These are phyloP conservation scores for Monosporascus sp. DNA, from an alignment of 2,329 filamentous ascomycete genomes.

Conservation along the genomic window DNA sequence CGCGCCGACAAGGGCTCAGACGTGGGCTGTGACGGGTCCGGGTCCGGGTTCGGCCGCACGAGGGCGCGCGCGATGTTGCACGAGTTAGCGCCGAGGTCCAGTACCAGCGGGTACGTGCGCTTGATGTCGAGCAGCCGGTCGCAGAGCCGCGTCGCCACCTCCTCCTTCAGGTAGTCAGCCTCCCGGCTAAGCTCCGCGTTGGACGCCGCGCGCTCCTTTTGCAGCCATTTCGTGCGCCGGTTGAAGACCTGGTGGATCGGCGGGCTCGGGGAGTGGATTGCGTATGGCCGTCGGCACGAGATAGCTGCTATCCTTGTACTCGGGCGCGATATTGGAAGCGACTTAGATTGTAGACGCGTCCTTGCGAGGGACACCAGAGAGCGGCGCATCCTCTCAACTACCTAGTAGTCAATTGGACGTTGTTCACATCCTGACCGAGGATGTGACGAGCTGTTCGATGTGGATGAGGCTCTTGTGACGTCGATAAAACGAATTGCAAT, in stretches of 20 bases:
- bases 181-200: slow-evolving; percentile 67
- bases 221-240: slow-evolving; percentile 76
- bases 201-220: slow-evolving; percentile 78
- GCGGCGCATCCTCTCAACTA: slow-evolving; percentile 22
- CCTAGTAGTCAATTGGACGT: slow-evolving; percentile 6
- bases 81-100: slow-evolving; percentile 92
- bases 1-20: slow-evolving; percentile 63
- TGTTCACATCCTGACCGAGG: slow-evolving; percentile 18
- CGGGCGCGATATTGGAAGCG: neutral
- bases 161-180: slow-evolving; percentile 89
- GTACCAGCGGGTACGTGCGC: slow-evolving; percentile 72
- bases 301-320: slow-evolving; percentile 6
- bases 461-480: slow-evolving; percentile 5
- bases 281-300: slow-evolving; percentile 54
- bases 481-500: slow-evolving; percentile 3
- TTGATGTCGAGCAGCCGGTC: slow-evolving; percentile 92
- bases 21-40: slow-evolving; percentile 47
- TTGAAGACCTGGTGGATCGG: slow-evolving; percentile 91
- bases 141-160: slow-evolving; percentile 77
- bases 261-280: slow-evolving; percentile 69
- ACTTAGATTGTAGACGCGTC: no score
- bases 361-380: slow-evolving; percentile 7
- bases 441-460: slow-evolving; percentile 4
- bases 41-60: slow-evolving; percentile 62
- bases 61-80: slow-evolving; percentile 88